Conservation (phyloP, 164 flowering plant species). For the Malania oleifera region DNA sequence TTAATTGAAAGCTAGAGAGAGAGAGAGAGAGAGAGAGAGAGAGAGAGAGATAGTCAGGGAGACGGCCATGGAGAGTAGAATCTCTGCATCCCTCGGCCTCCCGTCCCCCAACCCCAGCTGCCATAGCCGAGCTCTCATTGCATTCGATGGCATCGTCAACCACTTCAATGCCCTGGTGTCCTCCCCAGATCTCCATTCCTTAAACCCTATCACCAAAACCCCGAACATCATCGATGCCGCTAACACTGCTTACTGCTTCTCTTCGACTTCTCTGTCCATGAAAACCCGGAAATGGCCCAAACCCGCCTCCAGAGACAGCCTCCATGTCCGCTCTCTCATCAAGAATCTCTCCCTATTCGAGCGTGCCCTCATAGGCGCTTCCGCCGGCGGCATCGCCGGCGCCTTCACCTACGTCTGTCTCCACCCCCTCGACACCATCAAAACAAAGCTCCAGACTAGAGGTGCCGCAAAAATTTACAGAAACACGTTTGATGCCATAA, state of each 20-base stretch:
- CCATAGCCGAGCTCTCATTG: constrained; percentile 12
- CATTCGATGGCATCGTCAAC: constrained; percentile 29
- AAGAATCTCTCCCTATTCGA: constrained; percentile 54
- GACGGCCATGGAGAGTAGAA: constrained; percentile 28
- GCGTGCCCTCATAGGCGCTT: constrained; percentile 74
- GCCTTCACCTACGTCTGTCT: constrained; percentile 88
- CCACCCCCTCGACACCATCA: constrained; percentile 84
- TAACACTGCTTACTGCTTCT: constrained; percentile 11
- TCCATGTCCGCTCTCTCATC: constrained; percentile 28
- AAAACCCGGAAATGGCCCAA: constrained; percentile 22
- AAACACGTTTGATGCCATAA: constrained; percentile 64
- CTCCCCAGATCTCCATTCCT: constrained; percentile 13
- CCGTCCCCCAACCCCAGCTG: constrained; percentile 16
- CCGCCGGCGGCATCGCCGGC: constrained; percentile 85
- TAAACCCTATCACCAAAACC: constrained; percentile 6
- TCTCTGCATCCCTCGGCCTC: constrained; percentile 31
- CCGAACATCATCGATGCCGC: background rate
- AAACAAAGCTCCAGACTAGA: constrained; percentile 86
- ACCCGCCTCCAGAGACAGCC: constrained; percentile 28
- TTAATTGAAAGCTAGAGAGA: too few species aligned
- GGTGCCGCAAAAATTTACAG: constrained; percentile 68
- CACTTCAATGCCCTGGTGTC: constrained; percentile 29
- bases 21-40: too few species aligned
- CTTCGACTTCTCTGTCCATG: constrained; percentile 28
- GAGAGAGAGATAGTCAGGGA: background rate